A percentile compares a stretch with the other conserved stretches of the same genome.
Conservation (phyloP, 129 eudicot species). For the Escallonia herrerae region DNA sequence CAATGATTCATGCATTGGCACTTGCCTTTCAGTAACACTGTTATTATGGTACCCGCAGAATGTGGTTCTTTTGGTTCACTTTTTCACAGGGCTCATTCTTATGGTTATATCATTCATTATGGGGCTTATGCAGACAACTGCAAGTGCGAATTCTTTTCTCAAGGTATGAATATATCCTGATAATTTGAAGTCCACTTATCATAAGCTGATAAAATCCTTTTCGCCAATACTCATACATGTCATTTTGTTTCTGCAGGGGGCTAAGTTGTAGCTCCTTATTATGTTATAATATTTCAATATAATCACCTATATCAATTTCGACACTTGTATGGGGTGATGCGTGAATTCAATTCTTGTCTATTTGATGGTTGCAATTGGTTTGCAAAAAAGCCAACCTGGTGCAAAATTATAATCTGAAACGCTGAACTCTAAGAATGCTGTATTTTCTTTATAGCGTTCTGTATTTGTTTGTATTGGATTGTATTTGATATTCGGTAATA, state of each 20-base stretch:
- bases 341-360: too few relatives aligned
- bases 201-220: neutral
- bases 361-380: too few relatives aligned
- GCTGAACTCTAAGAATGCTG: too few relatives aligned
- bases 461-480: too few relatives aligned
- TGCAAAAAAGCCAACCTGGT: too few relatives aligned
- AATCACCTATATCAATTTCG: too few relatives aligned
- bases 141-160: conserved; percentile 58
- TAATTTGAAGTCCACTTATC: conserved; percentile 4
- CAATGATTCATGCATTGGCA: conserved; percentile 3
- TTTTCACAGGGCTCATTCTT: conserved; percentile 86
- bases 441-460: too few relatives aligned
- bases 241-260: neutral
- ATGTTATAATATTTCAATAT: too few relatives aligned
- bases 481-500: too few relatives aligned
- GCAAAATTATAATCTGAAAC: too few relatives aligned
- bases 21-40: conserved; percentile 4
- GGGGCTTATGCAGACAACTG: conserved; percentile 75
- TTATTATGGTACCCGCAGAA: conserved; percentile 48
- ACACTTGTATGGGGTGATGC: too few relatives aligned
- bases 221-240: neutral
- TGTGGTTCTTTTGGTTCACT: conserved; percentile 80
- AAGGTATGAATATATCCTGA: conserved; percentile 48
- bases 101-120: conserved; percentile 94
- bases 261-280: too few relatives aligned